These are phyloP conservation scores for Colletotrichum lini DNA, from an alignment of 2,329 filamentous ascomycete genomes.

Conservation along the genomic window DNA sequence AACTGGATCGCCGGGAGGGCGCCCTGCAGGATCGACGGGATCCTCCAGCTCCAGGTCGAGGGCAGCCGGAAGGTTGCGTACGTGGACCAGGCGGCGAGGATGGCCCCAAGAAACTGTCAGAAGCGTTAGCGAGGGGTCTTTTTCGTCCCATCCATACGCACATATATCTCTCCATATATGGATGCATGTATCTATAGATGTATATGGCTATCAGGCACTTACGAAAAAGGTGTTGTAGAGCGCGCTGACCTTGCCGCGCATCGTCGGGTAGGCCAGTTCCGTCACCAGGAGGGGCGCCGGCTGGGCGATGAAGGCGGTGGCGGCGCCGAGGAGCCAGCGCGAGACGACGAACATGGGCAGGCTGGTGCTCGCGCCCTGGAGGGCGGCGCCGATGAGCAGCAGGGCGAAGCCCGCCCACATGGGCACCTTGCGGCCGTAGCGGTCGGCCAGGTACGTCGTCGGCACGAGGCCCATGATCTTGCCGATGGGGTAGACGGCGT, in stretches of 20 bases:
- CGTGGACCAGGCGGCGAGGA: slow-evolving; percentile 49
- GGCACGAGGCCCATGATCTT: slow-evolving; percentile 37
- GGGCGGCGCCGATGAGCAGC: slow-evolving; percentile 50
- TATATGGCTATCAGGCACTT: background rate
- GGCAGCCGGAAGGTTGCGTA: slow-evolving; percentile 53
- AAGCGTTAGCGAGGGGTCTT: background rate
- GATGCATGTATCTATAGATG: too few relatives aligned
- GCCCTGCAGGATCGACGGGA: slow-evolving; percentile 50
- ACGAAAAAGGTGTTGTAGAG: slow-evolving; percentile 61
- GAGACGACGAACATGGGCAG: slow-evolving; percentile 53
- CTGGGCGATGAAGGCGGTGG: slow-evolving; percentile 48
- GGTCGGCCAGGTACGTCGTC: slow-evolving; percentile 48
- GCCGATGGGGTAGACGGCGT: slow-evolving; percentile 38
- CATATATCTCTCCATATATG: too few relatives aligned
- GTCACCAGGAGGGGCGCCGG: slow-evolving; percentile 53
- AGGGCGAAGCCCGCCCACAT: slow-evolving; percentile 51
- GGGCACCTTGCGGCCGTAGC: slow-evolving; percentile 53
- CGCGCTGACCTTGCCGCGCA: slow-evolving; percentile 51
- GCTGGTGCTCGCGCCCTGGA: slow-evolving; percentile 47
- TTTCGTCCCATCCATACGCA: too few relatives aligned
- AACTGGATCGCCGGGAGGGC: slow-evolving; percentile 54
- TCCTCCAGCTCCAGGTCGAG: slow-evolving; percentile 48
- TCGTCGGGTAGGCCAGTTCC: slow-evolving; percentile 54
- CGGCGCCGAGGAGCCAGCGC: slow-evolving; percentile 52
- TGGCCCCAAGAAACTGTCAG: slow-evolving; percentile 54